A percentile compares a stretch with the other conserved stretches of the same genome.
Evolutionary conservation across 495 filamentous ascomycete species (phyloP).

Genomic region (Annulohypoxylon moriforme): DNA sequence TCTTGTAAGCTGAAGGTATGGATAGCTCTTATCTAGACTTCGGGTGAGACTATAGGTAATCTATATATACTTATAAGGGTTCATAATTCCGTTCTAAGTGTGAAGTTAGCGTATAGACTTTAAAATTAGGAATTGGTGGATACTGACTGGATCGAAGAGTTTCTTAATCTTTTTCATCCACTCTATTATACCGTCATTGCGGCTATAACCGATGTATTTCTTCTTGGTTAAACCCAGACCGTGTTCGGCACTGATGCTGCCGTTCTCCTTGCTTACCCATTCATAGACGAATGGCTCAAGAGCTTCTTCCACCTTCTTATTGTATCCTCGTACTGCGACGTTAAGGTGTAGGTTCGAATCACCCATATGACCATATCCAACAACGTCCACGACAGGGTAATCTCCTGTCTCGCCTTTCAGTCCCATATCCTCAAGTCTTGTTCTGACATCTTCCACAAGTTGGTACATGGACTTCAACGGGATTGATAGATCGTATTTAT

Average conservation of each 20-base stretch:
- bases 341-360: constrained; percentile 96
- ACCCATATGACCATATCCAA: constrained; percentile 99
- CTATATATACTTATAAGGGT: constrained; percentile 88
- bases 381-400: constrained; percentile 83
- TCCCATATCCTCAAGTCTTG: constrained; percentile 74
- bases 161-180: constrained; percentile 95
- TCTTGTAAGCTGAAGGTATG: neutral
- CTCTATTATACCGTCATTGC: constrained; percentile 83
- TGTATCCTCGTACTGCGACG: constrained; percentile 80
- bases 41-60: neutral
- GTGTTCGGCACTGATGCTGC: constrained; percentile 96
- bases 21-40: neutral
- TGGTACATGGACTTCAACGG: constrained; percentile 87
- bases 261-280: constrained; percentile 87
- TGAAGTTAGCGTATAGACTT: constrained; percentile 12
- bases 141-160: constrained; percentile 88
- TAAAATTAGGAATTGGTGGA: neutral
- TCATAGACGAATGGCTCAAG: constrained; percentile 97
- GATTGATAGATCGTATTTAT: constrained; percentile 98
- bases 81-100: constrained; percentile 88
- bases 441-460: constrained; percentile 84
- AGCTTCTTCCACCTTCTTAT: constrained; percentile 86
- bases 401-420: constrained; percentile 82
- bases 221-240: constrained; percentile 95
- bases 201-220: constrained; percentile 90